Conservation (phyloP, 2,329 filamentous ascomycete species). For the Aspergillaceae sp. region DNA sequence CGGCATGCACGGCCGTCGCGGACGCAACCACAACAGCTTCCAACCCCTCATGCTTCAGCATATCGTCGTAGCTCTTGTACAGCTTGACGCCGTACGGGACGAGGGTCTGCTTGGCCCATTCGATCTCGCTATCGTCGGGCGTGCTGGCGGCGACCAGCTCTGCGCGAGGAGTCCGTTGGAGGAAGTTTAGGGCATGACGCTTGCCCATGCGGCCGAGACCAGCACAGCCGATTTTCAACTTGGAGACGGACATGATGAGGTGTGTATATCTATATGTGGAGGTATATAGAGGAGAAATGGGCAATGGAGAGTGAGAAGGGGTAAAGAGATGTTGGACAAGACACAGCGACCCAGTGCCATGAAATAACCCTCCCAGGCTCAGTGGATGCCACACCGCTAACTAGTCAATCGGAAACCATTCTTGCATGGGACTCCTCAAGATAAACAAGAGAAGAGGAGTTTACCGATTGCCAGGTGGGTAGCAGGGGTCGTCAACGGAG, state of each 20-base stretch:
- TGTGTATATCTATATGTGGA: neutral
- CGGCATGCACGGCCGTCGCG: conserved; percentile 48
- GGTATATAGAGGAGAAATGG: neutral
- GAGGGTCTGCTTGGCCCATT: conserved; percentile 45
- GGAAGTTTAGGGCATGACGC: conserved; percentile 43
- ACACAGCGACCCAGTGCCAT: neutral
- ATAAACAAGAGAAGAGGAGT: too few relatives aligned
- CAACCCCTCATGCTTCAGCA: conserved; percentile 48
- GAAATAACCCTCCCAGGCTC: neutral
- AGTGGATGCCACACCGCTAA: neutral
- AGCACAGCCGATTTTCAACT: conserved; percentile 39
- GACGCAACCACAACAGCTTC: conserved; percentile 50
- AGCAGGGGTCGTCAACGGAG: neutral
- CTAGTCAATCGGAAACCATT: neutral
- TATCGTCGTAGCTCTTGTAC: conserved; percentile 48
- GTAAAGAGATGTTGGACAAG: too few relatives aligned
- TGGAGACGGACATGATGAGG: conserved; percentile 18
- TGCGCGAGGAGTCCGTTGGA: conserved; percentile 41
- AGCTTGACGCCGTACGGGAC: conserved; percentile 45
- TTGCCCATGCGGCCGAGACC: conserved; percentile 46
- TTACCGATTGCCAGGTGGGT: too few relatives aligned
- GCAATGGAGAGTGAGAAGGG: too few relatives aligned
- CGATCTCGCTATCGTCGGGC: conserved; percentile 37
- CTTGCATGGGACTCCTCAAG: too few relatives aligned
- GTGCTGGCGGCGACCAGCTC: conserved; percentile 43